Evolutionary conservation across 768 basidiomycete genomes (phyloP), one percentile per base, ranked within the genome.

Genomic region (Megacollybia marginata): DNA sequence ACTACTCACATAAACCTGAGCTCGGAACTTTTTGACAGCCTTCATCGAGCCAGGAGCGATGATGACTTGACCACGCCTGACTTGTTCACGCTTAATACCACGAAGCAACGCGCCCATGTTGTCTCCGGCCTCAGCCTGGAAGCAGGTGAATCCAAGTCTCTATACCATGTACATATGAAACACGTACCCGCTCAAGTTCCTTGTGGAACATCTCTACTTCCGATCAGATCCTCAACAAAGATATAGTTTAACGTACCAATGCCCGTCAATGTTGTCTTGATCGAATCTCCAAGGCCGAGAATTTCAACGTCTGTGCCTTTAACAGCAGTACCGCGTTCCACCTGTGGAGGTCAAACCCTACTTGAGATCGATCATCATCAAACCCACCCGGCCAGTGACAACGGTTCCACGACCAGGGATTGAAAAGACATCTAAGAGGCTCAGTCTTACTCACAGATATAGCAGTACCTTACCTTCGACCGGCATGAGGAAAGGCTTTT

Each of bases 381-480:
- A 33, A 67, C 83, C 57, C 63, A 87, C 92, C 57, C 90, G 85
- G 52, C 96, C 96, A 54, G 94, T 96, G 33, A 87, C 91, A 53
- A 99, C 96, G 52, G 96, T 99, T 58, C 96, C 96, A 70, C 96
- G 90, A 47, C 96, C 96, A 60, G 95, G 87, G 62, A 98, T 98
- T 12, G 95, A 97, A 74, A 95, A 97, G 50, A 92, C 88, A 58
- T 95, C 92, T 75, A 38, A 5, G 44, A 34, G 13, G 46, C 28
- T 20, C 28, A 18, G 13, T 35, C n/a, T 12, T 20, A 19, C 23
- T 32, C 42, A 19, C 19, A 52, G 42, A 47, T 19, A 13, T 47
- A 23, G 15, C 43, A 33, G 20, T 38, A 10, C 51, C 58, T 46
- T 54, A 83, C 85, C 86, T 79, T 98, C 95, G 57, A 97, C 75